Conservation (phyloP, 345 rosid genomes). For the Jatropha curcas region DNA sequence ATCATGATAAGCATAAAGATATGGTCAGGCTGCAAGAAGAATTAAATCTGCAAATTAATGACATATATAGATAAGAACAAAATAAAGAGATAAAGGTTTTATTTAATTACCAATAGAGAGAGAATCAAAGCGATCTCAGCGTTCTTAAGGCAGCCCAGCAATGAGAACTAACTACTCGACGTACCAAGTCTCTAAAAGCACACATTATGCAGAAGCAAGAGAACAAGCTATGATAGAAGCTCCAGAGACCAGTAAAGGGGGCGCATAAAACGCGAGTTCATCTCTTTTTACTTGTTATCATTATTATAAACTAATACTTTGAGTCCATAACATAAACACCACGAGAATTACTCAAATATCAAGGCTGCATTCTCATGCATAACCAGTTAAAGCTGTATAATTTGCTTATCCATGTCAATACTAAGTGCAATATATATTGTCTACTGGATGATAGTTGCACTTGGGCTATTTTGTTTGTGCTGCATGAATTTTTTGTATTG, state of each 20-base stretch:
- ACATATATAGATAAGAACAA: no score
- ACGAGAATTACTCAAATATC: no score
- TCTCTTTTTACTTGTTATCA: neutral
- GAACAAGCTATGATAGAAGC: conserved; percentile 20
- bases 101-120: no score
- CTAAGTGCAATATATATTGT: no score
- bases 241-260: conserved; percentile 20
- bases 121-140: conserved; percentile 25
- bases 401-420: no score
- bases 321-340: no score
- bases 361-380: no score
- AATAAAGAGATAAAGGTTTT: no score
- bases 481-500: conserved; percentile 41
- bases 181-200: conserved; percentile 32
- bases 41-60: no score
- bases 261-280: conserved; percentile 23
- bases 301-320: conserved; percentile 26
- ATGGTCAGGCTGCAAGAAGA: conserved; percentile 31
- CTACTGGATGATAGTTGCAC: no score
- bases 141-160: conserved; percentile 26
- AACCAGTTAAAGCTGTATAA: no score
- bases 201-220: conserved; percentile 33
- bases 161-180: conserved; percentile 23
- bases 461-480: conserved; percentile 25
- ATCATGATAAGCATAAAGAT: conserved; percentile 25